Conservation (phyloP, 768 basidiomycete species). For the Russula compacta region DNA sequence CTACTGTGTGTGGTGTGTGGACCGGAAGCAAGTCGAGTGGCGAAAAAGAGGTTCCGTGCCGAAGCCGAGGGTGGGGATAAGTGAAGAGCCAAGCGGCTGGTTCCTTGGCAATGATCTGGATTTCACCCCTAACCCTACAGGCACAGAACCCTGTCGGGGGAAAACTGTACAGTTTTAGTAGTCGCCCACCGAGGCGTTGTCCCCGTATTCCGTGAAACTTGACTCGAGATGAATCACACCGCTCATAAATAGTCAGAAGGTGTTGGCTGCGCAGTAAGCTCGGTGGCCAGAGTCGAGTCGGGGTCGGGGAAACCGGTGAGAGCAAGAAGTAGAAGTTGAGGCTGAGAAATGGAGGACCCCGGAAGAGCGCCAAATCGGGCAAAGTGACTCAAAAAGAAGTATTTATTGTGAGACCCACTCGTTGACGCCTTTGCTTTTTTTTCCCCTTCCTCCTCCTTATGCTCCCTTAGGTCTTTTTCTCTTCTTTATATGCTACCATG, state of each 20-base stretch:
- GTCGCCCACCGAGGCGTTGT: background rate
- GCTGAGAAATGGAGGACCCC: constrained; percentile 15
- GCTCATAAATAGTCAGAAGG: background rate
- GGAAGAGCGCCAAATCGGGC: constrained; percentile 11
- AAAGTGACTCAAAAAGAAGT: background rate
- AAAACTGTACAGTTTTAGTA: constrained; percentile 14
- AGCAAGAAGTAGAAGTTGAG: background rate
- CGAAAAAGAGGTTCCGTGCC: constrained; percentile 8
- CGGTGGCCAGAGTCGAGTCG: background rate
- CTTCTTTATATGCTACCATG: constrained; percentile 36
- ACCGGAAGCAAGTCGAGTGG: background rate
- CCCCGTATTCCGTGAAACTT: background rate
- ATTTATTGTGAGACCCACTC: constrained; percentile 10
- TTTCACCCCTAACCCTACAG: constrained; percentile 11
- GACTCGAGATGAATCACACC: background rate
- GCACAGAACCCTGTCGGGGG: constrained; percentile 6
- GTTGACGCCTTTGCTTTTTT: constrained; percentile 5
- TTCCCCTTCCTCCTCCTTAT: constrained; percentile 9
- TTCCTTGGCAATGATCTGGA: background rate
- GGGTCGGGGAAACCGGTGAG: constrained; percentile 1
- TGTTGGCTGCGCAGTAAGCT: background rate
- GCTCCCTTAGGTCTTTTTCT: constrained; percentile 15
- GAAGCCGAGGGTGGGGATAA: too few relatives aligned
- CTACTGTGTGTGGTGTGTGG: background rate
- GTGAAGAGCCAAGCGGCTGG: constrained; percentile 4